Percentiles rank a stretch among this genome's conserved stretches.
Conservation (phyloP, 192 early-diverging fungal genomes). For the Backusella westeae region DNA sequence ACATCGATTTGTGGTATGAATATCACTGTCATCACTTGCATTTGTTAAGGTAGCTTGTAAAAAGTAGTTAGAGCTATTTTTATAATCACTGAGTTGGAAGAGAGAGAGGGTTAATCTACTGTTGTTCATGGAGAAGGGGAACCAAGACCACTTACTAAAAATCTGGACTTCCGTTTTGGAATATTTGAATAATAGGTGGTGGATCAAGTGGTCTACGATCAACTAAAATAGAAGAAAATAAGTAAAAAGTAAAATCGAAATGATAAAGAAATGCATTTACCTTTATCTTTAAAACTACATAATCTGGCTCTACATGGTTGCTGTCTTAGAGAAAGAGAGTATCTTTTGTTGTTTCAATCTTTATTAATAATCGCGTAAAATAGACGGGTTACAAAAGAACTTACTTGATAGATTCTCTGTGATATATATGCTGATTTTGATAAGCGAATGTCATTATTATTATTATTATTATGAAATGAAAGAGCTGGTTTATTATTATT, state of each 20-base stretch:
- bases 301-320: slow-evolving; percentile 8
- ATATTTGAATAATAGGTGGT: slow-evolving; percentile 13
- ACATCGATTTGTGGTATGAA: slow-evolving; percentile 8
- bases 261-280: not conserved
- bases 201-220: slow-evolving; percentile 15
- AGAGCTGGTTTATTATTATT: not conserved
- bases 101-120: too few species aligned
- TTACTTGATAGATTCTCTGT: not conserved
- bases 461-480: not conserved
- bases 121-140: too few species aligned
- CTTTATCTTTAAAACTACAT: slow-evolving; percentile 20
- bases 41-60: slow-evolving; percentile 5
- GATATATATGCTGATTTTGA: not conserved
- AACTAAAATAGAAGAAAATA: not conserved
- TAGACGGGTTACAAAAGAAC: not conserved
- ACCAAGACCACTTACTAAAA: not conserved
- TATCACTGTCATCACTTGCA: not conserved
- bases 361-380: not conserved
- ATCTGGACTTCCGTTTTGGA: not conserved
- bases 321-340: not conserved
- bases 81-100: slow-evolving; percentile 3
- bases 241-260: too few species aligned
- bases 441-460: not conserved
- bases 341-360: not conserved
- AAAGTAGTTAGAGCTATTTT: slow-evolving; percentile 39